phyloP scores from a whole-genome alignment of 2,329 filamentous ascomycete genomes.

The Diplodia sapinea region DNA sequence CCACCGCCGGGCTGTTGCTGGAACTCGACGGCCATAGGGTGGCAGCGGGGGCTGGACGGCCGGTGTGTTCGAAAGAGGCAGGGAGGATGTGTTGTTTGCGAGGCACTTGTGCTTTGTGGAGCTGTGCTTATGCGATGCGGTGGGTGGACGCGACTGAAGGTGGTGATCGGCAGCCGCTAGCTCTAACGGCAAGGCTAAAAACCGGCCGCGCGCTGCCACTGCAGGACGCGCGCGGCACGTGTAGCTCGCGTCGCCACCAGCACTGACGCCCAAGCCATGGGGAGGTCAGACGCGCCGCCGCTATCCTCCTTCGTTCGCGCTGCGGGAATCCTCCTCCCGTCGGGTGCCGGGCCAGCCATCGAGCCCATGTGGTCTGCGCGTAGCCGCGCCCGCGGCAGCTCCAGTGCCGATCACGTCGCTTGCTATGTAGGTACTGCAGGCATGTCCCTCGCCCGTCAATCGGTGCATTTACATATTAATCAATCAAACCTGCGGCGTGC shows the following conservation, averaged over 20 bases:
- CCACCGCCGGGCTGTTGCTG: conserved; percentile 8
- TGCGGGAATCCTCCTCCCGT: conserved; percentile 5
- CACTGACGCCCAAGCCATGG: not conserved
- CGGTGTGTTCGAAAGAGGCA: not conserved
- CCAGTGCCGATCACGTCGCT: conserved; percentile 7
- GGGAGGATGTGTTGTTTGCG: conserved; percentile 2
- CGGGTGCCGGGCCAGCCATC: not conserved
- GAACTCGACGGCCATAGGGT: conserved; percentile 23
- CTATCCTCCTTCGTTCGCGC: not conserved
- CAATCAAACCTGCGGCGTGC: not conserved
- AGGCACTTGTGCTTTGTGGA: not conserved
- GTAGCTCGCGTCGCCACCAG: conserved; percentile 3
- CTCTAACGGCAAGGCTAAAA: conserved; percentile 5
- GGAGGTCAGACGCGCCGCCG: conserved; percentile 13
- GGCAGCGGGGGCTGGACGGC: conserved; percentile 11
- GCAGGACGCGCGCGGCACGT: conserved; percentile 10
- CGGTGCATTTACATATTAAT: not conserved
- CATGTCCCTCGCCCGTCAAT: conserved; percentile 22
- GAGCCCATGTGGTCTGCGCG: not conserved
- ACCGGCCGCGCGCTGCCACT: not conserved
- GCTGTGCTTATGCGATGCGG: conserved; percentile 1
- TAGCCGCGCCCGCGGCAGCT: not conserved
- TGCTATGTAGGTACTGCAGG: not conserved
- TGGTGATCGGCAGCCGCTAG: conserved; percentile 9
- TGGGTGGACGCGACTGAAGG: not conserved